These are phyloP conservation scores for Pelagomonas calceolata DNA, from an alignment of 108 stramenopile genomes.

Conservation along the genomic window DNA sequence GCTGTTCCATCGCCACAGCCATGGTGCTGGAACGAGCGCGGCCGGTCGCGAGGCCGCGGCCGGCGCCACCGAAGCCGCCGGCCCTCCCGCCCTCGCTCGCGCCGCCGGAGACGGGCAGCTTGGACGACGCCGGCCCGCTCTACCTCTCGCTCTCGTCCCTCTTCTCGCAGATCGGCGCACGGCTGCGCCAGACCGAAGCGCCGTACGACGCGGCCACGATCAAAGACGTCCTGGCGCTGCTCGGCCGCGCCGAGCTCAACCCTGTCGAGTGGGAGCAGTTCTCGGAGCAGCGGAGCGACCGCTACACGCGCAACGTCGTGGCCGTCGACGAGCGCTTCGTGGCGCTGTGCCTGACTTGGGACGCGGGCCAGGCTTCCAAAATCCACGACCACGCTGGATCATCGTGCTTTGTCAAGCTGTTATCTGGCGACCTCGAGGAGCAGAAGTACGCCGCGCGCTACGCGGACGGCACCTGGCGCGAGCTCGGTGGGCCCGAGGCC, in stretches of 20 bases:
- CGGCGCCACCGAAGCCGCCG: no score
- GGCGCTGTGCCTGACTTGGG: constrained; percentile 12
- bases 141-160: no score
- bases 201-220: not conserved
- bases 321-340: constrained; percentile 9
- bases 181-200: not conserved
- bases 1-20: no score
- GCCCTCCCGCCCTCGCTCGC: no score
- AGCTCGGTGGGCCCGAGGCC: not conserved
- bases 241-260: not conserved
- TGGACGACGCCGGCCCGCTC: no score
- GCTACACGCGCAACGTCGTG: constrained; percentile 13
- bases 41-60: no score
- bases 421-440: constrained; percentile 4
- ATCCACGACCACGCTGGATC: constrained; percentile 16
- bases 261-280: not conserved
- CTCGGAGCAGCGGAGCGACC: not conserved
- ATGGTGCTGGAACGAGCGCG: no score
- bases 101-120: no score
- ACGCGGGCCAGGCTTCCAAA: not conserved
- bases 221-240: not conserved
- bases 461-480: no score
- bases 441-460: constrained; percentile 1
- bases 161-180: no score
- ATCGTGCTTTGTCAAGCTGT: constrained; percentile 12